Base-by-base conservation (phyloP, 371 early-diverging fungal species). In the Choanephora cucurbitarum region DNA sequence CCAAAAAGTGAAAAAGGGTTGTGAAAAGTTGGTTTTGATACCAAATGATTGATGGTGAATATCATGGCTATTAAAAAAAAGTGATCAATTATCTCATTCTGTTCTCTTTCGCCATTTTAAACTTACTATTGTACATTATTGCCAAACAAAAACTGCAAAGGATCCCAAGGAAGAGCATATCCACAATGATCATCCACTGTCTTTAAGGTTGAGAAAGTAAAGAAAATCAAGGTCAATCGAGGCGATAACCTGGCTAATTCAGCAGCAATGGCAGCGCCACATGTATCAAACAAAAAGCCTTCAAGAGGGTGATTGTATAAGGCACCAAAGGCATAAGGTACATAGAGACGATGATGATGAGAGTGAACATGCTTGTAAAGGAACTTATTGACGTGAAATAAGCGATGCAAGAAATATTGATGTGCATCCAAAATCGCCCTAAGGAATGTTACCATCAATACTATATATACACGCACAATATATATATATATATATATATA, bases 141-240 rank as follows among this genome's bases (percentile, higher is more conserved):
- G 24, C 75, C 65, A 69, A 88, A 89, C 17, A 84, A 51, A 14
- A 65, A 67, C 53, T 85, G 82, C 40, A 87, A 70, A 19, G 91
- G 89, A 58, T 87, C 82, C 81, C 85, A 90, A n/a, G 91, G 89
- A 60, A 89, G 75, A n/a, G 80, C 75, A 69, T 90, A 91, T 22
- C 91, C 91, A 63, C 89, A 87, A 72, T 91, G 91, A 59, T 91
- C 91, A 51, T 90, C 90, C 1, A 89, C 86, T 51, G 91, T 91
- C 70, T 91, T 91, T 47, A 91, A 60, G 34, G 90, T 89, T 1
- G 89, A 84, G 64, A 91, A 80, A 15, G 81, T 77, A 69, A 86
- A 91, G 64, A 91, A 89, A 21, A 82, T 44, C 48, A 85, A 78
- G 9, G 80, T 77, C 41, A 88, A 81, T 60, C 79, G 72, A 32